Base-by-base conservation (phyloP, 129 eudicot genomes). In the Sambucus nigra region DNA sequence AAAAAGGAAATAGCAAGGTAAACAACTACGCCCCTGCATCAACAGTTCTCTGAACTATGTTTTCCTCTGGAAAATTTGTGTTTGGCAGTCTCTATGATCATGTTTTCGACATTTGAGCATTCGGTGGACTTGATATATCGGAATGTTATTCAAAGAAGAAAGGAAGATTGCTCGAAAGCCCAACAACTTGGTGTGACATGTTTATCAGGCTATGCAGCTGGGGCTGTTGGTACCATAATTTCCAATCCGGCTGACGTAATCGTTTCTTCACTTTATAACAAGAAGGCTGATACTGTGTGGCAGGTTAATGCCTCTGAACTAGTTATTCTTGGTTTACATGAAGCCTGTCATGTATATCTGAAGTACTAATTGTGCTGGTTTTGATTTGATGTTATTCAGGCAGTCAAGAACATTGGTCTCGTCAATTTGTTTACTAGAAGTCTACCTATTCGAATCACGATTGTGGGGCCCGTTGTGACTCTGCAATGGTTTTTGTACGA, bases 191-290 rank as follows among this genome's bases (percentile, higher is more conserved):
- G 80, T 11, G 95, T 84, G 62, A 80, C 97, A 1, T 89, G 88
- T 62, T 59, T 81, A 44, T 86, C 93, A 46, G 97, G 95, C 47
- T 88, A 81, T 69, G 68, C 83, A 3, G 85, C 97, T 58, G 97
- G 97, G 42, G 79, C 95, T 60, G 86, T 84, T 75, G 88, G 95
- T 24, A 76, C 92, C n/a, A 47, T 84, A 60, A 53, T 84, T 38
- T 88, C 95, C 26, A 88, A 88, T 78, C 97, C 97, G 20, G 93
- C 95, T 4, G 97, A 88, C 68, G 84, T 78, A 53, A 81, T 88
- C 14, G 92, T 88, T 7, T 69, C 95, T 14, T 75, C 85, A 47
- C 68, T 88, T 46, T 78, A 78, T 67, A 88, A 88, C 68, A 80
- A 70, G 55, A 88, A 81, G 68, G 92, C 93, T 48, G 80, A 68